Evolutionary conservation across 345 rosid species (phyloP).

Genomic region (Populus simonii): DNA sequence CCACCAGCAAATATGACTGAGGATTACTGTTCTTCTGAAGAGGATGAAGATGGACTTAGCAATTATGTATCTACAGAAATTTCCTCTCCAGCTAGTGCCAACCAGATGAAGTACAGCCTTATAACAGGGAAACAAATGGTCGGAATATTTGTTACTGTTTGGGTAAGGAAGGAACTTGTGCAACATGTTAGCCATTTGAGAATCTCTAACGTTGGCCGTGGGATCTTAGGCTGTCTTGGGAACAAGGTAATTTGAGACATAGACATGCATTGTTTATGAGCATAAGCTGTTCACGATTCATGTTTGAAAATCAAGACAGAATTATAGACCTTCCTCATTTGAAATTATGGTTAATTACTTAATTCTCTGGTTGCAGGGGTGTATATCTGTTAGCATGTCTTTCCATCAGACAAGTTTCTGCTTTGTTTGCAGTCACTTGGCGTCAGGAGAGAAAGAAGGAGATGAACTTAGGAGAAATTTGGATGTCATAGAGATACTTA

Average conservation of each 20-base stretch:
- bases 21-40: slow-evolving; percentile 58
- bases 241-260: slow-evolving; percentile 61
- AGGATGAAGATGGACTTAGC: slow-evolving; percentile 54
- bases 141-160: slow-evolving; percentile 83
- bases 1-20: slow-evolving; percentile 51
- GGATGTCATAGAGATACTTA: slow-evolving; percentile 77
- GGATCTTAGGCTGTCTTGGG: slow-evolving; percentile 89
- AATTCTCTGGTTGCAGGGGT: slow-evolving; percentile 58
- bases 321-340: background rate
- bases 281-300: background rate
- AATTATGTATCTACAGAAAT: slow-evolving; percentile 33
- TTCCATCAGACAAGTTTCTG: slow-evolving; percentile 84
- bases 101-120: slow-evolving; percentile 63
- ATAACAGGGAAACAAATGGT: slow-evolving; percentile 94
- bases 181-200: slow-evolving; percentile 75
- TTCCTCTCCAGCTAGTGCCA: slow-evolving; percentile 16
- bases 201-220: slow-evolving; percentile 66
- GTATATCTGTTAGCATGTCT: slow-evolving; percentile 83
- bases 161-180: slow-evolving; percentile 82
- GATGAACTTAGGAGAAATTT: slow-evolving; percentile 81
- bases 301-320: background rate
- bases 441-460: slow-evolving; percentile 96
- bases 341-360: background rate
- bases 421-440: slow-evolving; percentile 88
- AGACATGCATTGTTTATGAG: background rate